Evolutionary conservation across 2,329 filamentous ascomycete species (phyloP).

Genomic region (Ophiostoma sp.): DNA sequence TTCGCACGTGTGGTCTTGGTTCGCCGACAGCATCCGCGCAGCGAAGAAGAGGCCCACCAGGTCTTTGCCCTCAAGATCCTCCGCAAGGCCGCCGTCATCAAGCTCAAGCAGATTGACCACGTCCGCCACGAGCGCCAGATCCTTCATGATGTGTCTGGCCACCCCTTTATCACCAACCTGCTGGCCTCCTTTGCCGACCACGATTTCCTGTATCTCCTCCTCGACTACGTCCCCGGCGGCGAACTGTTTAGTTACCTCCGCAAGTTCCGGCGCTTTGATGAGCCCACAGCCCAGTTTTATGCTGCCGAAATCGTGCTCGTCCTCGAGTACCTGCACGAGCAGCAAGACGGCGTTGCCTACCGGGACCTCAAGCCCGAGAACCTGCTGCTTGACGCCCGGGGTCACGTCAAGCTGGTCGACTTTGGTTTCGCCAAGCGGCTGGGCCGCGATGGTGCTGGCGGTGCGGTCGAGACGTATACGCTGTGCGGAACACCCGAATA

Average conservation of each 20-base stretch:
- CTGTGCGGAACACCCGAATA: constrained; percentile 83
- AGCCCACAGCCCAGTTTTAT: constrained; percentile 77
- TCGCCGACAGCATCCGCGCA: constrained; percentile 55
- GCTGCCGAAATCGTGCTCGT: constrained; percentile 81
- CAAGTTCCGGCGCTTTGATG: constrained; percentile 75
- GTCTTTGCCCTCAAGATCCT: constrained; percentile 84
- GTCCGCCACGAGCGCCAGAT: constrained; percentile 81
- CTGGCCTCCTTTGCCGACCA: constrained; percentile 76
- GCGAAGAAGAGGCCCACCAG: constrained; percentile 56
- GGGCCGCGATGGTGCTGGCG: constrained; percentile 49
- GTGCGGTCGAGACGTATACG: constrained; percentile 69
- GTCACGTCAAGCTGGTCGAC: constrained; percentile 80
- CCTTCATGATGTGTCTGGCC: constrained; percentile 72
- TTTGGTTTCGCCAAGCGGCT: constrained; percentile 84
- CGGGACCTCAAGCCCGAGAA: constrained; percentile 83
- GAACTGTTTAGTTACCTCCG: constrained; percentile 83
- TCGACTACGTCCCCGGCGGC: constrained; percentile 80
- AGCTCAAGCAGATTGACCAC: constrained; percentile 83
- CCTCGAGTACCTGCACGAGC: constrained; percentile 76
- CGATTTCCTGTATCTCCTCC: constrained; percentile 78
- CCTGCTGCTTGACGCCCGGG: constrained; percentile 72
- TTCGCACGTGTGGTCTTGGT: constrained; percentile 83
- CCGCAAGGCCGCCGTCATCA: constrained; percentile 71
- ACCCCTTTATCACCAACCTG: constrained; percentile 81
- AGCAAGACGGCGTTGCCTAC: constrained; percentile 75